Evolutionary conservation across 345 rosid genomes (phyloP).

Genomic region (Eucalyptus albens): DNA sequence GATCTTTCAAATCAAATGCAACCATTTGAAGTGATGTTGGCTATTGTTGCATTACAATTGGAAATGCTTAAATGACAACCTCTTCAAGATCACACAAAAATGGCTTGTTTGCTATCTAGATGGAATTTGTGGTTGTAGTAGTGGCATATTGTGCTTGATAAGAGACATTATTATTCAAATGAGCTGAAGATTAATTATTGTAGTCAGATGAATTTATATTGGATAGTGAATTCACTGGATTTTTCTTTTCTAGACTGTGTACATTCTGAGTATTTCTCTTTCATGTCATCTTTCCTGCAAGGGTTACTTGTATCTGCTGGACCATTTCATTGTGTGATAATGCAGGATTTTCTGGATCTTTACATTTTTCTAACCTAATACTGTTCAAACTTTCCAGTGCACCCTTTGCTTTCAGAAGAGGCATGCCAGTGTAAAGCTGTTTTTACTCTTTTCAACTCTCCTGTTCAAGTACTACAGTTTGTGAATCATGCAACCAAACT

Average conservation of each 20-base stretch:
- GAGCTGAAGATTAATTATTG: not conserved
- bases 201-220: not conserved
- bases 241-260: not conserved
- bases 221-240: not conserved
- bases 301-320: not conserved
- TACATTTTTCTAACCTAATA: not conserved
- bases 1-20: not conserved
- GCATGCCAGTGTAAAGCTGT: slow-evolving; percentile 60
- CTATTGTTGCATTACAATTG: not conserved
- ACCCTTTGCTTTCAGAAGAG: slow-evolving; percentile 36
- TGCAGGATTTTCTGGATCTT: not conserved
- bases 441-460: slow-evolving; percentile 51
- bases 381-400: slow-evolving; percentile 31
- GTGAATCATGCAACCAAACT: slow-evolving; percentile 44
- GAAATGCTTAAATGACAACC: not conserved
- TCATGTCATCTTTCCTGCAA: not conserved
- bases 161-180: not conserved
- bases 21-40: not conserved
- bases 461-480: slow-evolving; percentile 36
- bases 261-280: not conserved
- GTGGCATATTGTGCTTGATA: not conserved
- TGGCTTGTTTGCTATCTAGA: not conserved
- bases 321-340: not conserved
- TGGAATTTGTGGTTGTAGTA: not conserved
- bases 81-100: not conserved